Percentiles rank a stretch among this genome's conserved stretches.
phyloP scores from a whole-genome alignment of 805 yeast genomes.

The Groenewaldozyma tartarivorans region DNA sequence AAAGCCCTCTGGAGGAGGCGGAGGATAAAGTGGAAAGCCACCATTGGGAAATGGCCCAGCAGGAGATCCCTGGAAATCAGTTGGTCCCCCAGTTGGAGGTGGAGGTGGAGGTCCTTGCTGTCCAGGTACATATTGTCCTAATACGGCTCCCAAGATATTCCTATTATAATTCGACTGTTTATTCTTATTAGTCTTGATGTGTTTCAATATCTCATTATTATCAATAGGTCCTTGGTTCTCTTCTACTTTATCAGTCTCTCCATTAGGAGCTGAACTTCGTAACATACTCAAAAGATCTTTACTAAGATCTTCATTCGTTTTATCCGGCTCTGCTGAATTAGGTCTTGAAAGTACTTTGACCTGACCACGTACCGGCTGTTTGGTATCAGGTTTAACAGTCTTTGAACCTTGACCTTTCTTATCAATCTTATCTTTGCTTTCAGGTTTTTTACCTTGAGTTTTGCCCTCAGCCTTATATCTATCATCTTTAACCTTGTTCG shows the following conservation, averaged over 20 bases:
- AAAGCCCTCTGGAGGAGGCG: conserved; percentile 10
- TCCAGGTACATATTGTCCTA: conserved; percentile 14
- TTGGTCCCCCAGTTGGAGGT: too few relatives aligned
- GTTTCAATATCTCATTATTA: conserved; percentile 13
- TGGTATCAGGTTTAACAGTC: background rate
- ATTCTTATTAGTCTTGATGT: conserved; percentile 12
- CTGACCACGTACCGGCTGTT: conserved; percentile 2
- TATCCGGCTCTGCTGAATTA: conserved; percentile 1
- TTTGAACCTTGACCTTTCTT: conserved; percentile 3
- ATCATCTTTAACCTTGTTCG: background rate
- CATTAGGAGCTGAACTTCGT: conserved; percentile 4
- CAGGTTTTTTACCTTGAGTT: conserved; percentile 3
- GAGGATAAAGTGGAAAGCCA: background rate
- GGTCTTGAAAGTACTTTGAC: conserved; percentile 10
- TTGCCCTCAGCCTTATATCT: background rate
- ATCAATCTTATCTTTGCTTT: conserved; percentile 4
- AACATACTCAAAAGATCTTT: conserved; percentile 16
- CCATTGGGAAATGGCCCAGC: background rate
- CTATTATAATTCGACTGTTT: conserved; percentile 10
- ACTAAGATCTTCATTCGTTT: conserved; percentile 11
- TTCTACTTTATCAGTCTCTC: background rate
- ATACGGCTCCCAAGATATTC: conserved; percentile 15
- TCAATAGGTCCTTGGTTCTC: conserved; percentile 2
- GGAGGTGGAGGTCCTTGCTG: conserved; percentile 13
- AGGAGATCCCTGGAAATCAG: conserved; percentile 4